These are phyloP conservation scores for Ophioceras dolichostomum DNA, from an alignment of 2,329 filamentous ascomycete genomes.

Conservation along the genomic window DNA sequence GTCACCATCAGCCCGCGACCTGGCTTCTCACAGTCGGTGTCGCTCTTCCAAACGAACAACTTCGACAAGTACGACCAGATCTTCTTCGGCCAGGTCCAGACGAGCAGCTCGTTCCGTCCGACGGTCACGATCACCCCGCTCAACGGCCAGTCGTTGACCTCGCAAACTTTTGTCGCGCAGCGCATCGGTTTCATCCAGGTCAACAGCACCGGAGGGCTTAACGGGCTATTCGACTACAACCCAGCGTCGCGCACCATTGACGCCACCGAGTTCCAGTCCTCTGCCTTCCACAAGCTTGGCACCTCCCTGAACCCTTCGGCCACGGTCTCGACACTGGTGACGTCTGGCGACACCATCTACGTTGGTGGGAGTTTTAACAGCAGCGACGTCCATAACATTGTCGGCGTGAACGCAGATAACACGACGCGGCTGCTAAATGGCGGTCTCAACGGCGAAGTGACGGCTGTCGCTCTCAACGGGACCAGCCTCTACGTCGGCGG, in stretches of 20 bases:
- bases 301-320: conserved; percentile 55
- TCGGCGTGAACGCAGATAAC: conserved; percentile 55
- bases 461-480: conserved; percentile 54
- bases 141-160: conserved; percentile 44
- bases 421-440: conserved; percentile 50
- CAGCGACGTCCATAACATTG: conserved; percentile 56
- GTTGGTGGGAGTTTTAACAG: conserved; percentile 79
- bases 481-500: conserved; percentile 70
- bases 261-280: conserved; percentile 52
- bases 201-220: conserved; percentile 67
- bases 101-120: conserved; percentile 61
- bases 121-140: conserved; percentile 66
- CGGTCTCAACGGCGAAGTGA: conserved; percentile 72
- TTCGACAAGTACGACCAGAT: conserved; percentile 95
- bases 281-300: conserved; percentile 66
- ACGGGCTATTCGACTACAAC: conserved; percentile 83
- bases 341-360: conserved; percentile 53
- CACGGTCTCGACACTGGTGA: conserved; percentile 55
- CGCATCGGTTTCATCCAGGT: conserved; percentile 66
- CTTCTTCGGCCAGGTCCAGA: conserved; percentile 70
- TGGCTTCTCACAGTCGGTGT: conserved; percentile 25
- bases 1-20: conserved; percentile 33
- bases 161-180: conserved; percentile 78
- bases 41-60: conserved; percentile 80
- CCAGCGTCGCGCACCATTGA: conserved; percentile 48